Conservation (phyloP, 768 basidiomycete genomes). For the Leccinum subgranulosum region DNA sequence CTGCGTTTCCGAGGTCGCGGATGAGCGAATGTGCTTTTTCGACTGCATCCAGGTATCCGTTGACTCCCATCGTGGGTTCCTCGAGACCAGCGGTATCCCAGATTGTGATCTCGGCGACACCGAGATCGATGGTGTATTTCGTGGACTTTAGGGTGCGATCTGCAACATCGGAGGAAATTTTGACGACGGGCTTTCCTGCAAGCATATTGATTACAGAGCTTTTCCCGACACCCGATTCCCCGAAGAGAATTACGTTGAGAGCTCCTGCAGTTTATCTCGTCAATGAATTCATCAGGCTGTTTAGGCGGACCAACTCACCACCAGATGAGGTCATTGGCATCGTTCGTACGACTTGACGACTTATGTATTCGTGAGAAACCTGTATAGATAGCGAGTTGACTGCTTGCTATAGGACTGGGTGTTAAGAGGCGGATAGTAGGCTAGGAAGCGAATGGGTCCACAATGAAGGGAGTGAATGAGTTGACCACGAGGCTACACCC, state of each 20-base stretch:
- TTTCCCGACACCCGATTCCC: slow-evolving; percentile 36
- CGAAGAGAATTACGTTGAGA: slow-evolving; percentile 31
- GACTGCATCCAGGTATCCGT: slow-evolving; percentile 26
- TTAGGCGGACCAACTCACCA: slow-evolving; percentile 10
- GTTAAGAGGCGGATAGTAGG: slow-evolving; percentile 3
- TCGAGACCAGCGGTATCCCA: slow-evolving; percentile 33
- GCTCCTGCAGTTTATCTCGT: not conserved
- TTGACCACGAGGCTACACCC: not conserved
- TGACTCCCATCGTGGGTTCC: slow-evolving; percentile 28
- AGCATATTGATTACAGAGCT: slow-evolving; percentile 46
- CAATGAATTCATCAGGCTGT: not conserved
- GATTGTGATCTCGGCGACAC: slow-evolving; percentile 12
- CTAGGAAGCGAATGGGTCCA: not conserved
- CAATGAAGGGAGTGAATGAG: slow-evolving; percentile 5
- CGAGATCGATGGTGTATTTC: slow-evolving; percentile 20
- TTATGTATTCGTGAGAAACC: slow-evolving; percentile 12
- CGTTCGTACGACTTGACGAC: not conserved
- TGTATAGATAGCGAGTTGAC: not conserved
- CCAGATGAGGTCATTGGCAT: slow-evolving; percentile 17
- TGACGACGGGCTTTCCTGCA: slow-evolving; percentile 26
- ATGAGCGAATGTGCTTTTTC: slow-evolving; percentile 29
- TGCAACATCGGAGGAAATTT: slow-evolving; percentile 30
- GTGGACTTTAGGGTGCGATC: slow-evolving; percentile 34
- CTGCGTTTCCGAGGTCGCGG: slow-evolving; percentile 20
- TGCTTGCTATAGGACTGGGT: not conserved